Base-by-base conservation (phyloP, 352 stramenopile species). In the Plasmopara muralis region DNA sequence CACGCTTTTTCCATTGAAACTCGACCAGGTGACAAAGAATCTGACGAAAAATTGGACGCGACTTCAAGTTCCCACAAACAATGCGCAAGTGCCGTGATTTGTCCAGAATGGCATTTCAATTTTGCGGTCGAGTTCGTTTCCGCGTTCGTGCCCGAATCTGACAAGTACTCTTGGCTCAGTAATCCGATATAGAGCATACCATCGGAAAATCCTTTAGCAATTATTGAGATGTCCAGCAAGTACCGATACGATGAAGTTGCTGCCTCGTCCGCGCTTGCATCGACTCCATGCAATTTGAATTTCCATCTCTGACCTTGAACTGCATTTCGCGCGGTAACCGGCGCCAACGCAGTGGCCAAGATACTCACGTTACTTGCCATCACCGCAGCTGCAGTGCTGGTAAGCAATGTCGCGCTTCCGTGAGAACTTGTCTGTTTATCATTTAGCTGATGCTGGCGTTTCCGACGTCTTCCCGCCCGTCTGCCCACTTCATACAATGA, bases 161-260 rank as follows among this genome's bases (percentile, higher is more conserved):
- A 43, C 41, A 55, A 52, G 13, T 66, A 64, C 9, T 67, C 58
- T 41, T 67, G 48, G 29, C 49, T 67, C 28, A 70, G 16, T n/a
- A 70, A 49, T 20, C 43, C 53, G 16, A 67, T 60, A 38, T 48
- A 57, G 40, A 70, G 33, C n/a, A 61, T 69, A 14, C 79, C 79
- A 53, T 88, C 67, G 5, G 57, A 60, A 29, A 66, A 86, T 0
- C 77, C 75, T 38, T 69, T 76, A 10, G 47, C 64, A 8, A 84
- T 53, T 8, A 88, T 44, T 25, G 77, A 74, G 2, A 90, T 73
- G 42, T 90, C 77, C 40, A 87, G 46, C 34, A 90, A 57, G 40
- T 77, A 66, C 2, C 49, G 55, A 60, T 58, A 69, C 0, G 49
- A 49, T 18, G 49, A 14, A 9, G 61, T 30, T 0, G 60, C 44